Conservation (phyloP, 1,139 yeast genomes). For the Taiozyma sp. region DNA sequence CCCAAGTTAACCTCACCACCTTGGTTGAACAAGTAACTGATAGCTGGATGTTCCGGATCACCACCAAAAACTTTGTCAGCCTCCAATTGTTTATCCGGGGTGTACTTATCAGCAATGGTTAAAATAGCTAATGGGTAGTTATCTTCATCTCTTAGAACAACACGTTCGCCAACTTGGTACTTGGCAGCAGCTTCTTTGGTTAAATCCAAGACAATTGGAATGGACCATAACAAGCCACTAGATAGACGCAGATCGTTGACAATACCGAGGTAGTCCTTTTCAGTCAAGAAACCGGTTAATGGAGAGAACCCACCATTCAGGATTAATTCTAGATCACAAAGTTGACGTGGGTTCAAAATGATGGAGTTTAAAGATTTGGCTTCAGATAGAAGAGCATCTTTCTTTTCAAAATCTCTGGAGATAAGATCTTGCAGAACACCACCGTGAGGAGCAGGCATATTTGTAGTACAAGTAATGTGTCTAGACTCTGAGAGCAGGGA, state of each 20-base stretch:
- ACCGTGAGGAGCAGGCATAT: slow-evolving; percentile 87
- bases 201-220: slow-evolving; percentile 89
- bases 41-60: slow-evolving; percentile 96
- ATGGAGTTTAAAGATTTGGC: slow-evolving; percentile 49
- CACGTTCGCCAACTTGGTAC: slow-evolving; percentile 52
- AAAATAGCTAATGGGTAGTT: slow-evolving; percentile 77
- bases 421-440: slow-evolving; percentile 83
- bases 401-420: slow-evolving; percentile 69
- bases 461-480: neutral
- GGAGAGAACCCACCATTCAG: slow-evolving; percentile 96
- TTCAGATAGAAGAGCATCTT: slow-evolving; percentile 53
- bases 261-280: slow-evolving; percentile 77
- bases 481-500: neutral
- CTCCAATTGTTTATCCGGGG: slow-evolving; percentile 75
- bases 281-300: slow-evolving; percentile 76
- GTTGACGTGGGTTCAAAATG: slow-evolving; percentile 76
- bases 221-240: slow-evolving; percentile 83
- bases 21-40: slow-evolving; percentile 62
- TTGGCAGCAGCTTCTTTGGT: slow-evolving; percentile 45
- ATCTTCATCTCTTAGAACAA: slow-evolving; percentile 81
- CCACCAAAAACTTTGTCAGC: slow-evolving; percentile 91
- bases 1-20: slow-evolving; percentile 88
- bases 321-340: slow-evolving; percentile 90
- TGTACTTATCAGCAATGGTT: slow-evolving; percentile 73
- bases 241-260: slow-evolving; percentile 73